phyloP scores from a whole-genome alignment of 495 filamentous ascomycete genomes.

The Staphylotrichum tortipilum region DNA sequence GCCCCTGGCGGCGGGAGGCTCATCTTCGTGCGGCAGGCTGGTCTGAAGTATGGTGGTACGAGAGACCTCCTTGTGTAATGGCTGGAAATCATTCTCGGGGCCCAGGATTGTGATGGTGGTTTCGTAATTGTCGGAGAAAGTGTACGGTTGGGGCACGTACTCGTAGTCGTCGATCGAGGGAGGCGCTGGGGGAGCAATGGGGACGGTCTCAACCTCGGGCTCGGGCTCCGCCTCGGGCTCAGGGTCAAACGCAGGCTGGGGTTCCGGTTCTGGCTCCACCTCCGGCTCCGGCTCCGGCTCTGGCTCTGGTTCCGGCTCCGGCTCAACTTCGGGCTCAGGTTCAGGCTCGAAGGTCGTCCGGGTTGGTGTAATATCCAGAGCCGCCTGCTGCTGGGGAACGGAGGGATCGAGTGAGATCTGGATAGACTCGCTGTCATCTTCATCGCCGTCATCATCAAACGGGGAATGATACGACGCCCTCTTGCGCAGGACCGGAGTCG shows the following conservation, averaged over 20 bases:
- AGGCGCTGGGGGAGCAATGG: conserved; percentile 12
- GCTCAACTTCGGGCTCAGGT: no score
- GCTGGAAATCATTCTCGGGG: conserved; percentile 31
- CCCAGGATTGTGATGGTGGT: conserved; percentile 41
- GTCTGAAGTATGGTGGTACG: conserved; percentile 17
- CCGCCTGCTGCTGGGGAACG: conserved; percentile 5
- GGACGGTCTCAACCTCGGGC: conserved; percentile 5
- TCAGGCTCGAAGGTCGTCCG: conserved; percentile 17
- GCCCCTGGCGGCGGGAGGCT: conserved; percentile 8
- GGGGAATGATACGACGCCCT: conserved; percentile 34
- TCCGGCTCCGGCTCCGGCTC: no score
- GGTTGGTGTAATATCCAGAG: conserved; percentile 26
- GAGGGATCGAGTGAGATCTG: conserved; percentile 35
- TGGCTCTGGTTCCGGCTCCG: no score
- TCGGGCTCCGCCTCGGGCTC: conserved; percentile 14
- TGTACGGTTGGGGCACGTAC: conserved; percentile 33
- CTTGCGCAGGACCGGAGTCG: conserved; percentile 13
- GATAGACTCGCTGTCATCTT: conserved; percentile 34
- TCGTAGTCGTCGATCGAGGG: conserved; percentile 22
- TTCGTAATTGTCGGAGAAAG: conserved; percentile 25
- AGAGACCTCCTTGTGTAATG: conserved; percentile 24
- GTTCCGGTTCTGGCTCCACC: background rate
- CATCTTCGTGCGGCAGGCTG: conserved; percentile 17
- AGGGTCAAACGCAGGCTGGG: conserved; percentile 1
- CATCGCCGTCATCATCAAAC: conserved; percentile 27